Percentiles rank a stretch among this genome's conserved stretches.
These are phyloP conservation scores for Escallonia rubra DNA, from an alignment of 129 eudicot species.

Conservation along the genomic window DNA sequence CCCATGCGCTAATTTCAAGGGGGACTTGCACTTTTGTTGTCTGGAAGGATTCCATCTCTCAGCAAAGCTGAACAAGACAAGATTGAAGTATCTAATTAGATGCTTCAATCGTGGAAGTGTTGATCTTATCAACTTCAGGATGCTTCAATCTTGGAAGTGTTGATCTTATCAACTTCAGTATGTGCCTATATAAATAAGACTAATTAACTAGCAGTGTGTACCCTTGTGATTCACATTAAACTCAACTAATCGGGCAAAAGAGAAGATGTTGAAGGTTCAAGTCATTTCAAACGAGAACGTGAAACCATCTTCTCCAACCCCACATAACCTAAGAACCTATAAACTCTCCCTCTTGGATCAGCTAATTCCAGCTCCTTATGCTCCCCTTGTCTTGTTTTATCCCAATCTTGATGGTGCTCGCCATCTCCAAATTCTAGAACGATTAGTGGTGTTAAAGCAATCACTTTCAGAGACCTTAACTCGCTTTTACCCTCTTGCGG, in stretches of 20 bases:
- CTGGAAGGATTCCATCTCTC: background rate
- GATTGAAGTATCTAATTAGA: background rate
- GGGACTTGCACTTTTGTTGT: background rate
- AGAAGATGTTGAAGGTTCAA: constrained; percentile 29
- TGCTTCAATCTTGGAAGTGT: background rate
- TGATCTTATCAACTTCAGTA: background rate
- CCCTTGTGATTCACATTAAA: background rate
- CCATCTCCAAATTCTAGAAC: constrained; percentile 22
- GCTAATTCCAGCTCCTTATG: constrained; percentile 69
- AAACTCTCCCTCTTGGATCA: constrained; percentile 63
- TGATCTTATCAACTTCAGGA: background rate
- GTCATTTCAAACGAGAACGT: constrained; percentile 47
- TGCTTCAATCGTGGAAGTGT: background rate
- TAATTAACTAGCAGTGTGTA: no score
- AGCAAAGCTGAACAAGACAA: background rate
- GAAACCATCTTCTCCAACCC: constrained; percentile 69
- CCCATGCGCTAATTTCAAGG: background rate
- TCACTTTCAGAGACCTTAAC: constrained; percentile 55
- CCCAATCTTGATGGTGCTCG: constrained; percentile 19
- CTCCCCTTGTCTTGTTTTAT: constrained; percentile 55
- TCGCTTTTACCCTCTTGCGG: constrained; percentile 65
- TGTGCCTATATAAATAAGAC: background rate
- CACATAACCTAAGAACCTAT: constrained; percentile 44
- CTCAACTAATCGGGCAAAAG: background rate
- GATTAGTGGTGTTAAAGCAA: constrained; percentile 23